These are phyloP conservation scores for Fusarium torreyae DNA, from an alignment of 2,329 filamentous ascomycete genomes.

Conservation along the genomic window DNA sequence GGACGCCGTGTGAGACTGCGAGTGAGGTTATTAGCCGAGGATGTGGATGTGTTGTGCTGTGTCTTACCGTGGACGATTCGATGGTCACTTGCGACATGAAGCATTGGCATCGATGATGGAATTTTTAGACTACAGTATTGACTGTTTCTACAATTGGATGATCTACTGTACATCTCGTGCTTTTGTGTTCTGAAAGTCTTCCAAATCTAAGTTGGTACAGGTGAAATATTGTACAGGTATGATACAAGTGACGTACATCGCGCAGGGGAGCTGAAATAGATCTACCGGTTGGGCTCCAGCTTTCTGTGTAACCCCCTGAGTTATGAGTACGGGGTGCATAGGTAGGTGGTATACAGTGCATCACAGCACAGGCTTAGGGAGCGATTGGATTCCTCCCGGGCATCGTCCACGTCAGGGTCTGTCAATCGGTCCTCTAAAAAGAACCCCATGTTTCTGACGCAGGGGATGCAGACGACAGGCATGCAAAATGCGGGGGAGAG, in stretches of 20 bases:
- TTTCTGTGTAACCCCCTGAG: constrained; percentile 3
- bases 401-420: constrained; percentile 20
- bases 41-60: constrained; percentile 9
- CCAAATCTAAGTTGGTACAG: constrained; percentile 19
- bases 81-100: constrained; percentile 26
- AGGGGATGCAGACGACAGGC: constrained; percentile 32
- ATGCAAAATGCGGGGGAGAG: constrained; percentile 39
- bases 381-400: constrained; percentile 4
- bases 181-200: constrained; percentile 18
- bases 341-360: constrained; percentile 18
- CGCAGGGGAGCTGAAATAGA: constrained; percentile 22
- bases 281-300: constrained; percentile 19
- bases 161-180: constrained; percentile 40
- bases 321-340: neutral
- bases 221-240: constrained; percentile 25
- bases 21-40: constrained; percentile 31
- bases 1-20: constrained; percentile 1
- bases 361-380: constrained; percentile 4
- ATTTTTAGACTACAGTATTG: neutral
- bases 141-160: constrained; percentile 16
- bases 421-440: constrained; percentile 32
- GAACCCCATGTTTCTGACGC: constrained; percentile 38
- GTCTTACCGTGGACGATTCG: constrained; percentile 8
- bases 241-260: constrained; percentile 37
- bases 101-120: constrained; percentile 25